These are phyloP conservation scores for Multifurca ochricompacta DNA, from an alignment of 768 basidiomycete genomes.

Conservation along the genomic window DNA sequence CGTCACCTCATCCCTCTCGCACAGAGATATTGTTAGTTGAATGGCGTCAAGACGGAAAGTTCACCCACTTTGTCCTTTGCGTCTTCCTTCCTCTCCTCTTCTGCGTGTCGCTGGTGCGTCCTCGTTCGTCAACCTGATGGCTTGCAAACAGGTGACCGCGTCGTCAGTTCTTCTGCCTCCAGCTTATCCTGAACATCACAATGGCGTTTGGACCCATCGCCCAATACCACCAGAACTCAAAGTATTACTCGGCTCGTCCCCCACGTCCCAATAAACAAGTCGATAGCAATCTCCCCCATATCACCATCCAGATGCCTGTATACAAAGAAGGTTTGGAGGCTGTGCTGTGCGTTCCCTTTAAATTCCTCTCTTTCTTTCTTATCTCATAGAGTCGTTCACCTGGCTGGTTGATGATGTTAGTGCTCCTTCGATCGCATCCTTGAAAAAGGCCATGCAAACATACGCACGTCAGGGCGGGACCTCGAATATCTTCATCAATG, in stretches of 20 bases:
- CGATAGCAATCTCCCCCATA: constrained; percentile 39
- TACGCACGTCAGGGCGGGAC: constrained; percentile 61
- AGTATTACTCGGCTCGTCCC: constrained; percentile 42
- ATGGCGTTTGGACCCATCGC: constrained; percentile 46
- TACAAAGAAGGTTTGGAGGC: constrained; percentile 49
- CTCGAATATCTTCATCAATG: constrained; percentile 50
- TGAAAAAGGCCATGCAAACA: constrained; percentile 55
- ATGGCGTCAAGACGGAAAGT: constrained; percentile 41
- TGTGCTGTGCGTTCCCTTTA: constrained; percentile 35
- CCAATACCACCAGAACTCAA: constrained; percentile 44
- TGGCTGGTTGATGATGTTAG: constrained; percentile 21
- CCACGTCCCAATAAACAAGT: constrained; percentile 37
- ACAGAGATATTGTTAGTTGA: constrained; percentile 43
- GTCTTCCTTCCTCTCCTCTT: constrained; percentile 36
- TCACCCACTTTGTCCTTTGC: constrained; percentile 37
- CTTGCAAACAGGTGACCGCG: background rate
- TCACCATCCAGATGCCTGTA: constrained; percentile 51
- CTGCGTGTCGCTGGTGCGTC: constrained; percentile 37
- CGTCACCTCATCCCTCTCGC: background rate
- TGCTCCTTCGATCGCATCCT: constrained; percentile 42
- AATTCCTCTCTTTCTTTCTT: background rate
- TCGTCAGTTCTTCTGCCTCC: constrained; percentile 33
- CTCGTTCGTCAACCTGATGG: background rate
- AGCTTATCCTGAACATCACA: constrained; percentile 34
- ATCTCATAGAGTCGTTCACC: background rate